Conservation (phyloP, 805 yeast species). For the Millerago galiae region DNA sequence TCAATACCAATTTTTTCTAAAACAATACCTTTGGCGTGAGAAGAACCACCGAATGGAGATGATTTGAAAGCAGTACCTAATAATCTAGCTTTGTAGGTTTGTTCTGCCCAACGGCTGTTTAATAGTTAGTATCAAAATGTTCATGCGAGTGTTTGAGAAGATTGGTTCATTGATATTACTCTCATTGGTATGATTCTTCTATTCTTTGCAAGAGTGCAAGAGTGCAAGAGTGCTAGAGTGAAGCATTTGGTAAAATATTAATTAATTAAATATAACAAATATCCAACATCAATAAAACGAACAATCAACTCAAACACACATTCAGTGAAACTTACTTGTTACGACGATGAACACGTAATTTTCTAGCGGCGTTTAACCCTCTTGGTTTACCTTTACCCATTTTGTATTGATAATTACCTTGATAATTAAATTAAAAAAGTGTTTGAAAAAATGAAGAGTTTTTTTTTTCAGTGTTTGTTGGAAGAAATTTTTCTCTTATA, state of each 20-base stretch:
- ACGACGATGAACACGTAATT: conserved; percentile 99
- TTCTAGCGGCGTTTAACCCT: conserved; percentile 99
- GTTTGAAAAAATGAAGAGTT: conserved; percentile 9
- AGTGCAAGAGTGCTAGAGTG: no score
- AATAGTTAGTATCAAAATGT: conserved; percentile 17
- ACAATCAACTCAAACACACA: background rate
- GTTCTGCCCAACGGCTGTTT: conserved; percentile 95
- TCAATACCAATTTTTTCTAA: conserved; percentile 99
- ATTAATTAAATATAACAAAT: no score
- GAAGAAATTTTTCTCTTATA: background rate
- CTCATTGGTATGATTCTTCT: no score
- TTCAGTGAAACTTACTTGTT: conserved; percentile 60
- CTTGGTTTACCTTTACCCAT: conserved; percentile 99
- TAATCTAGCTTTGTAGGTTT: conserved; percentile 96
- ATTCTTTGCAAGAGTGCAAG: no score
- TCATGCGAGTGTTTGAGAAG: no score
- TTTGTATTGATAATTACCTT: conserved; percentile 30
- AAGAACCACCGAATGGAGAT: conserved; percentile 99
- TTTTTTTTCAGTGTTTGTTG: conserved; percentile 3
- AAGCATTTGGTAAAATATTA: no score
- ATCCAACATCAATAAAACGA: no score
- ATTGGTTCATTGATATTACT: no score
- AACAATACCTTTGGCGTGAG: conserved; percentile 99
- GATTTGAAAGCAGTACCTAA: conserved; percentile 99
- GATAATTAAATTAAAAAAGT: conserved; percentile 4